phyloP scores from a whole-genome alignment of 345 rosid species.

The Euclidium syriacum region DNA sequence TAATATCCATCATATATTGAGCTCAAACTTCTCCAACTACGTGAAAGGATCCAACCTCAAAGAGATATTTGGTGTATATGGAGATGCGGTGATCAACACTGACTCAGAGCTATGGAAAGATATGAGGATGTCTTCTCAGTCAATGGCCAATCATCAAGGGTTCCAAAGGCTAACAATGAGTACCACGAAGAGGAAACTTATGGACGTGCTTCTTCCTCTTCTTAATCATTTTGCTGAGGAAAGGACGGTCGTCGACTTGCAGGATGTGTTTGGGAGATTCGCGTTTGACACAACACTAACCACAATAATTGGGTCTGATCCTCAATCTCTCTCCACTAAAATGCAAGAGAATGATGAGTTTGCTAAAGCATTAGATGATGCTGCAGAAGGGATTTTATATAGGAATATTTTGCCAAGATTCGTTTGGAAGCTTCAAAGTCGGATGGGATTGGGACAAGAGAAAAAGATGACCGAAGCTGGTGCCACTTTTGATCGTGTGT shows the following conservation, averaged over 20 bases:
- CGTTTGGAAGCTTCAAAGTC: background rate
- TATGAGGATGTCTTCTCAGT: conserved; percentile 9
- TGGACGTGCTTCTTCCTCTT: background rate
- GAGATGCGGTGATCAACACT: conserved; percentile 20
- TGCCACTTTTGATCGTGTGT: background rate
- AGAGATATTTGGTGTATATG: conserved; percentile 7
- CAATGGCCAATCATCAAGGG: background rate
- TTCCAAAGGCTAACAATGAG: background rate
- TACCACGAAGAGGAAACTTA: background rate
- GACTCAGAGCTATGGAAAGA: conserved; percentile 17
- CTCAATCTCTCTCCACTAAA: too few relatives aligned
- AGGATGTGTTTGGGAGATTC: too few relatives aligned
- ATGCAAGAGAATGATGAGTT: too few relatives aligned
- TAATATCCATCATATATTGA: conserved; percentile 20
- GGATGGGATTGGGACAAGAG: conserved; percentile 17
- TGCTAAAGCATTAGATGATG: too few relatives aligned
- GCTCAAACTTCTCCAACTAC: conserved; percentile 13
- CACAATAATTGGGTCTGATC: too few relatives aligned
- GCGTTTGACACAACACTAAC: too few relatives aligned
- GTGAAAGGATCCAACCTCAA: conserved; percentile 15
- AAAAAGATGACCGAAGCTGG: conserved; percentile 6
- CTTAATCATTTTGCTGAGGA: too few relatives aligned
- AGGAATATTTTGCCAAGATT: background rate
- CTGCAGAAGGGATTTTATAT: too few relatives aligned
- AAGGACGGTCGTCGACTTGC: too few relatives aligned